Conservation (phyloP, 306 rosid species). For the Prunus mongolica region DNA sequence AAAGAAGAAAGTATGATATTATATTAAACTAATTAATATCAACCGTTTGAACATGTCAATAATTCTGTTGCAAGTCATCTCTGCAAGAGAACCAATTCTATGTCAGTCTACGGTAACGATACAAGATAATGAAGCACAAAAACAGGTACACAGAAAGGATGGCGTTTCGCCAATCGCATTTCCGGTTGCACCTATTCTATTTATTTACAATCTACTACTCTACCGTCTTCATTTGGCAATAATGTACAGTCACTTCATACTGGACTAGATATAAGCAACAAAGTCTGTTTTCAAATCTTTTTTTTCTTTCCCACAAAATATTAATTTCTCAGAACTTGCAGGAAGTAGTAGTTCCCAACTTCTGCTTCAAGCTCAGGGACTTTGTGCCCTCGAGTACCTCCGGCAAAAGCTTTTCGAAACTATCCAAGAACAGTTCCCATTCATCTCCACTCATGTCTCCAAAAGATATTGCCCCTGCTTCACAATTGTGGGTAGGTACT, state of each 20-base stretch:
- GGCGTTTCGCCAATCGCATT: conserved; percentile 60
- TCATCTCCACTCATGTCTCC: conserved; percentile 58
- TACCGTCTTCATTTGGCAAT: conserved; percentile 7
- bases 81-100: background rate
- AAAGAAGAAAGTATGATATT: too few relatives aligned
- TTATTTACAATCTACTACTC: conserved; percentile 58
- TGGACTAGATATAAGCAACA: too few relatives aligned
- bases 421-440: conserved; percentile 66
- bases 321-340: conserved; percentile 40
- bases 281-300: background rate
- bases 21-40: background rate
- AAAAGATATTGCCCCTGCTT: conserved; percentile 46
- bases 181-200: conserved; percentile 30
- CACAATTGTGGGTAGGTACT: conserved; percentile 24
- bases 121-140: background rate
- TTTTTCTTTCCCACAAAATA: conserved; percentile 9
- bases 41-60: background rate
- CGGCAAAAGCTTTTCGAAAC: conserved; percentile 48
- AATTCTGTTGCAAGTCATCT: background rate
- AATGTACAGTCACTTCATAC: conserved; percentile 34
- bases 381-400: conserved; percentile 35
- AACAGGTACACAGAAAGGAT: conserved; percentile 41
- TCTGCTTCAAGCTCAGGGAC: conserved; percentile 41
- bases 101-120: background rate
- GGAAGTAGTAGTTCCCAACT: conserved; percentile 36